These are phyloP conservation scores for Cryptococcus amylolentus DNA, from an alignment of 1,284 basidiomycete species.

Conservation along the genomic window DNA sequence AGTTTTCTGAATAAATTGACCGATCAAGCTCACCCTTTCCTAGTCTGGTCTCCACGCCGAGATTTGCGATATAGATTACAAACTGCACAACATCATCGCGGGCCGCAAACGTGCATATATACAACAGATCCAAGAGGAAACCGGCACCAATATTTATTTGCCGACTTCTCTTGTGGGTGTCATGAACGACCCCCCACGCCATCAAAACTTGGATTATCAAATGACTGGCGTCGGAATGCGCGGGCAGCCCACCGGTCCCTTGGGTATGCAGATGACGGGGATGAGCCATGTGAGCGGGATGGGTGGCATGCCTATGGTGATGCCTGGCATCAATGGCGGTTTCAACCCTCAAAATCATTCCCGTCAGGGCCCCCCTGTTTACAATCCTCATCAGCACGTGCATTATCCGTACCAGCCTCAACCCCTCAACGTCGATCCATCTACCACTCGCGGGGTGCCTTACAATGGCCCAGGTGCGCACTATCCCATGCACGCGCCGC, in stretches of 20 bases:
- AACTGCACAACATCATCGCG: constrained; percentile 86
- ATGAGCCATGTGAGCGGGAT: constrained; percentile 14
- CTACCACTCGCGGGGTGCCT: constrained; percentile 37
- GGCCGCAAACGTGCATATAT: constrained; percentile 83
- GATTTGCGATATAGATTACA: constrained; percentile 89
- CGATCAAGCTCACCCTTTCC: constrained; percentile 6
- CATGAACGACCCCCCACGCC: constrained; percentile 50
- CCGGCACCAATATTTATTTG: constrained; percentile 93
- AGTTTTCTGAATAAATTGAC: constrained; percentile 42
- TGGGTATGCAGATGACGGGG: constrained; percentile 13
- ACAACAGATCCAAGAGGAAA: constrained; percentile 94
- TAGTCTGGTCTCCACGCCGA: constrained; percentile 87
- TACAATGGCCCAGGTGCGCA: constrained; percentile 40
- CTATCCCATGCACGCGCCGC: constrained; percentile 25
- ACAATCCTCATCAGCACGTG: constrained; percentile 46
- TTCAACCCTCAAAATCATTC: constrained; percentile 11
- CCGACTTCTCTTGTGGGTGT: constrained; percentile 87
- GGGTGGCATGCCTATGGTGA: constrained; percentile 17
- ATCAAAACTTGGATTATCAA: constrained; percentile 27
- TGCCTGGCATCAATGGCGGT: constrained; percentile 15
- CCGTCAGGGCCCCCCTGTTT: constrained; percentile 22
- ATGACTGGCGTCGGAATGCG: constrained; percentile 5
- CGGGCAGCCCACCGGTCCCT: constrained; percentile 17
- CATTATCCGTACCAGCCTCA: constrained; percentile 46
- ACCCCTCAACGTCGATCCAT: constrained; percentile 39